Base-by-base conservation (phyloP, 176 grass and related monocot genomes). In the Alopecurus myosuroides region DNA sequence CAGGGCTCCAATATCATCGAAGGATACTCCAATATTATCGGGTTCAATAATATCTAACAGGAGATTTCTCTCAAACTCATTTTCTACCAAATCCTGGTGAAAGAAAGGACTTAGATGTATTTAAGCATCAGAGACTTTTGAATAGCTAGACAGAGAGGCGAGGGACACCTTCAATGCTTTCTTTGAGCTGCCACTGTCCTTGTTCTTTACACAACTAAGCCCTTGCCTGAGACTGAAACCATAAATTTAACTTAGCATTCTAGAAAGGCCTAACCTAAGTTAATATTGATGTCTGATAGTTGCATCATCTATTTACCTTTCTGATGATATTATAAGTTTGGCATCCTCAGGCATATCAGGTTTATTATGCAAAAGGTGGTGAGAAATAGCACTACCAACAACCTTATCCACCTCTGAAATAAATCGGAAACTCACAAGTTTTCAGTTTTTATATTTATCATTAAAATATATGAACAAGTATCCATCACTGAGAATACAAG, bases 1-100 rank as follows among this genome's bases (percentile, higher is more conserved):
- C 63, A 97, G 90, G 14, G 95, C 95, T 70, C 92, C 95, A 77
- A 97, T 93, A 63, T 97, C 86, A 31, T 91, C 84, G 84, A 97
- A 97, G 51, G 78, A 84, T 91, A 97, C 90, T 58, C 95, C 92
- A 88, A 92, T 87, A n/a, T 94, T 88, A 81, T 87, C 84, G 52
- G 95, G 86, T 81, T 88, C 86, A 84, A 93, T 92, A 55, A 97
- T 88, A 86, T 97, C 76, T 51, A 52, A 67, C 35, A 94, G 77
- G 83, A 97, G 70, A 29, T 34, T 66, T 91, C 89, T 76, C 69
- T 97, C 95, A 64, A 93, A 97, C 57, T 91, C 49, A 86, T 94
- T 94, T 70, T 94, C 88, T 37, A 81, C 81, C 28, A 97, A 90
- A 86, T 94, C 88, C 95, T 97, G 84, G 35, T n/a, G 70, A 73